Percentiles rank a stretch among this genome's conserved stretches.
These are phyloP conservation scores for Chrysoporthe deuterocubensis DNA, from an alignment of 2,329 filamentous ascomycete species.

Conservation along the genomic window DNA sequence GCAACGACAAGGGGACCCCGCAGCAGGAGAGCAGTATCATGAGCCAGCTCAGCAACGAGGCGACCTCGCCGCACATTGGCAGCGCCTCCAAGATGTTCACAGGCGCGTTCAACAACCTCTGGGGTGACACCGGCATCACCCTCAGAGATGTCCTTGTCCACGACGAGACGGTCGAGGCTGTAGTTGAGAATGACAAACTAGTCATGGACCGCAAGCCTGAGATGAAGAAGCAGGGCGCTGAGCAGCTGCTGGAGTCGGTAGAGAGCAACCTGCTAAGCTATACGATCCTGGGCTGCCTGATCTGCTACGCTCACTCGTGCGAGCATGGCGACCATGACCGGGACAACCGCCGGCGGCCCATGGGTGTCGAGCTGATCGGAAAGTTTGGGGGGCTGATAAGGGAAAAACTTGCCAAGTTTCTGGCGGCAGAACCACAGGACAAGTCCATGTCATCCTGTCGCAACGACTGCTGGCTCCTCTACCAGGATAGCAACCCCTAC, in stretches of 20 bases:
- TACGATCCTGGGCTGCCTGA: constrained; percentile 59
- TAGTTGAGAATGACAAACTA: constrained; percentile 57
- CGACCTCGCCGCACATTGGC: constrained; percentile 47
- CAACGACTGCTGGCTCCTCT: constrained; percentile 49
- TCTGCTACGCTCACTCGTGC: constrained; percentile 64
- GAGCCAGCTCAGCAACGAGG: constrained; percentile 50
- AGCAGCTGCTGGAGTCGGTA: constrained; percentile 42
- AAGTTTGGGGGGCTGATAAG: constrained; percentile 39
- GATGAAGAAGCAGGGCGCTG: constrained; percentile 41
- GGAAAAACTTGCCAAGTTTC: constrained; percentile 38
- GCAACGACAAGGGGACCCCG: constrained; percentile 54
- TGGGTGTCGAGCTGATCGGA: constrained; percentile 52
- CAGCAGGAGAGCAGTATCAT: constrained; percentile 58
- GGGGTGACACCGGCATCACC: constrained; percentile 51
- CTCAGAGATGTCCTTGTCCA: constrained; percentile 57
- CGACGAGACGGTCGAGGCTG: constrained; percentile 58
- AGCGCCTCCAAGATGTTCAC: constrained; percentile 55
- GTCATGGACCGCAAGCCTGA: constrained; percentile 50
- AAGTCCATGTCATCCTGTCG: constrained; percentile 35
- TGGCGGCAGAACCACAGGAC: constrained; percentile 26
- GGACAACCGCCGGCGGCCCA: constrained; percentile 56
- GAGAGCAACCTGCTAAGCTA: constrained; percentile 59
- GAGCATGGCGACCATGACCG: constrained; percentile 64
- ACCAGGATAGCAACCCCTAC: constrained; percentile 38
- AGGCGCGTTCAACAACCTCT: constrained; percentile 61